Conservation (phyloP, 768 basidiomycete species). For the Trametes sanguinea region DNA sequence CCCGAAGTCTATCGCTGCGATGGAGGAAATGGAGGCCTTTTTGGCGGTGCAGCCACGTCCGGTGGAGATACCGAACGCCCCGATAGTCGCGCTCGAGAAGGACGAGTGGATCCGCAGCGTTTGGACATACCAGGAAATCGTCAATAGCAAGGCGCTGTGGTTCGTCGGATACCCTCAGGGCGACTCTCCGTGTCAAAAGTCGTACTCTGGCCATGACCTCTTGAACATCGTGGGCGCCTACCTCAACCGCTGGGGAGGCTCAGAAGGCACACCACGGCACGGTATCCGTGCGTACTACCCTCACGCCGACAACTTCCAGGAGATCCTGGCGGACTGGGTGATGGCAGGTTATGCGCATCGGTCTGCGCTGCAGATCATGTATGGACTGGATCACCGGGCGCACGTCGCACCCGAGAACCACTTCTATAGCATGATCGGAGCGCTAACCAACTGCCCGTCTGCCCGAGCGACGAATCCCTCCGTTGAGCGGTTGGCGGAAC, state of each 20-base stretch:
- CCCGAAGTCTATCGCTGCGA: constrained; percentile 16
- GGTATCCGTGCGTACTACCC: constrained; percentile 10
- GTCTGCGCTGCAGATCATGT: constrained; percentile 22
- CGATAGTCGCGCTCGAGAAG: constrained; percentile 20
- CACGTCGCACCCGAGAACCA: constrained; percentile 16
- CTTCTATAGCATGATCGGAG: constrained; percentile 27
- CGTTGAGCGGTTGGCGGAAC: constrained; percentile 21
- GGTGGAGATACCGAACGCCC: background rate
- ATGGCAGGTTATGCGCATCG: constrained; percentile 14
- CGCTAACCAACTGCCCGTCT: constrained; percentile 18
- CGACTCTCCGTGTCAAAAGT: background rate
- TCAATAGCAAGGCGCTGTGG: constrained; percentile 16
- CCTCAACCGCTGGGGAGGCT: background rate
- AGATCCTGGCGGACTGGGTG: constrained; percentile 19
- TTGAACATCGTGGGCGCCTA: constrained; percentile 20
- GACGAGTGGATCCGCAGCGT: constrained; percentile 28
- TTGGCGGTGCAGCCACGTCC: background rate
- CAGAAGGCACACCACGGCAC: background rate
- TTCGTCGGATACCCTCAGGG: constrained; percentile 8
- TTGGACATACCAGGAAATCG: constrained; percentile 27
- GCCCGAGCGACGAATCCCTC: constrained; percentile 15
- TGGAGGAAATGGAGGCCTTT: constrained; percentile 17
- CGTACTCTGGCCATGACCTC: background rate
- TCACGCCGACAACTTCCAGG: constrained; percentile 22
- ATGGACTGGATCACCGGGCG: constrained; percentile 11